These are phyloP conservation scores for Flaveria ramosissima DNA, from an alignment of 129 eudicot species.

Conservation along the genomic window DNA sequence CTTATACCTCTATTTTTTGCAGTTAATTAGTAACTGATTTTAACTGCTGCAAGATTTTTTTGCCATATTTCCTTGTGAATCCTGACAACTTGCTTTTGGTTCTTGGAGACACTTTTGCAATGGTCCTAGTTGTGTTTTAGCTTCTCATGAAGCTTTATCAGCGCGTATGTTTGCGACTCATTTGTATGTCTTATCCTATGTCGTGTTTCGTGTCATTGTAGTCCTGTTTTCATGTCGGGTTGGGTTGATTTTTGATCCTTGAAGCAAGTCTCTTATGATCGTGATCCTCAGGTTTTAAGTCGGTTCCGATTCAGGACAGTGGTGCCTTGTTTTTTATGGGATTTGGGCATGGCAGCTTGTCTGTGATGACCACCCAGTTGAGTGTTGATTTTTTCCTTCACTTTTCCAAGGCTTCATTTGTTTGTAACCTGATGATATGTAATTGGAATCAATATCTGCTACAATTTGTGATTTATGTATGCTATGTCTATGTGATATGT, in stretches of 20 bases:
- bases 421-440: constrained; percentile 41
- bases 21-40: constrained; percentile 38
- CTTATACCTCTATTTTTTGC: constrained; percentile 55
- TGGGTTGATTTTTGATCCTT: constrained; percentile 35
- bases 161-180: constrained; percentile 5
- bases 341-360: constrained; percentile 53
- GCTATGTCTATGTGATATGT: constrained; percentile 13
- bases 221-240: constrained; percentile 4
- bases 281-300: constrained; percentile 25
- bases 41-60: constrained; percentile 66
- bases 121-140: constrained; percentile 37
- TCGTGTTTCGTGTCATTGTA: constrained; percentile 2
- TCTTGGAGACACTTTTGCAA: constrained; percentile 28
- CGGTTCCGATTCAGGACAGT: constrained; percentile 27
- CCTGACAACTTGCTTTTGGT: constrained; percentile 40
- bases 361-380: constrained; percentile 51
- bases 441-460: constrained; percentile 31
- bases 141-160: constrained; percentile 31
- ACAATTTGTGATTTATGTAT: constrained; percentile 28
- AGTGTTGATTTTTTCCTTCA: constrained; percentile 48
- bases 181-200: constrained; percentile 7
- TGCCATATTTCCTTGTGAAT: constrained; percentile 49
- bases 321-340: constrained; percentile 55
- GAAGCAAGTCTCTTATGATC: constrained; percentile 8
- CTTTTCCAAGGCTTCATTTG: constrained; percentile 56